Conservation (phyloP, 2,329 filamentous ascomycete species). For the Helicocarpus griseus region DNA sequence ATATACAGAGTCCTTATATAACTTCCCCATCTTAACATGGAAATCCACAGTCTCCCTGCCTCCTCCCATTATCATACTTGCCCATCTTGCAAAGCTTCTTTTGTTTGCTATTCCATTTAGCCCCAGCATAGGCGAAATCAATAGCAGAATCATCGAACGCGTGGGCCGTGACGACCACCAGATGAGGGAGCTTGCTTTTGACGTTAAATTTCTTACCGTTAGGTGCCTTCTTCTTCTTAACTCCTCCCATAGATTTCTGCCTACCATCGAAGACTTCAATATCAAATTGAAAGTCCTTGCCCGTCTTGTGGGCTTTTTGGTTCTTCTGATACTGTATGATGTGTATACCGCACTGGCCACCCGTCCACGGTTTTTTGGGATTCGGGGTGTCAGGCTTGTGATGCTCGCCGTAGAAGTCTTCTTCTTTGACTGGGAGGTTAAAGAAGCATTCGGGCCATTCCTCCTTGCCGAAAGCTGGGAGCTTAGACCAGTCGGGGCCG, state of each 20-base stretch:
- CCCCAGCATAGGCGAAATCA: not conserved
- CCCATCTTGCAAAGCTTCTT: not conserved
- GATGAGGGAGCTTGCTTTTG: not conserved
- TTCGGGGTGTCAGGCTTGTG: not conserved
- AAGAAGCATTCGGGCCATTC: conserved; percentile 3
- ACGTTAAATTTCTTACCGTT: not conserved
- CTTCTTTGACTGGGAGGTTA: not conserved
- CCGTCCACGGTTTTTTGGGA: not conserved
- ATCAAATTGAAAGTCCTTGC: not conserved
- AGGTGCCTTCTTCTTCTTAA: not conserved
- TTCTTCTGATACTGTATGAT: not conserved
- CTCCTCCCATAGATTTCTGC: not conserved
- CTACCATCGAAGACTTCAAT: not conserved
- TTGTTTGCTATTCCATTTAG: not conserved
- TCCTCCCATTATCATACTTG: conserved; percentile 4
- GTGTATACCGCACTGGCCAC: not conserved
- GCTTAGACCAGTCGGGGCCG: not conserved
- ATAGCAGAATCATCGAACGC: not conserved
- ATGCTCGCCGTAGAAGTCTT: not conserved
- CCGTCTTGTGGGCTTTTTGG: not conserved
- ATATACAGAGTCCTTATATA: no score
- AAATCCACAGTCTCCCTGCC: not conserved
- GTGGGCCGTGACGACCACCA: not conserved
- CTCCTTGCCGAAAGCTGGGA: not conserved
- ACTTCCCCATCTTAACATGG: no score